Conservation (phyloP, 257 asterid genomes). For the Anisodus acutangulus region DNA sequence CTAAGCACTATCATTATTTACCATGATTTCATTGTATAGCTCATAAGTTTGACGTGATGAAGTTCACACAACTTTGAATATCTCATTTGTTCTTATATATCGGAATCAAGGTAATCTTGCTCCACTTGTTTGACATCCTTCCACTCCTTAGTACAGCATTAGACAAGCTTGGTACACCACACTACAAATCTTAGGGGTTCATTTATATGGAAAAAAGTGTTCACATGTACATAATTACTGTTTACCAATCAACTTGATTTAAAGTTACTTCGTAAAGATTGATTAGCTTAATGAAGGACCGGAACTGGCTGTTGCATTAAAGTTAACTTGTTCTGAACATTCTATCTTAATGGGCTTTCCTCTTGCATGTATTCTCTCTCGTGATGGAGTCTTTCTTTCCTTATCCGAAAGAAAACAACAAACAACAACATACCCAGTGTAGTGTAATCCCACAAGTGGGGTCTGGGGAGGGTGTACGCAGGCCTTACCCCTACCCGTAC, state of each 20-base stretch:
- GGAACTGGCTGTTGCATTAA: background rate
- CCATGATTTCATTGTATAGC: background rate
- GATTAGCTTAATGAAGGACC: background rate
- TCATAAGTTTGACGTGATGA: conserved; percentile 2
- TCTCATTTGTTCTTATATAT: background rate
- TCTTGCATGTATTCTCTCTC: background rate
- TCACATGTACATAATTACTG: background rate
- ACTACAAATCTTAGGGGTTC: background rate
- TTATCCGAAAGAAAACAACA: background rate
- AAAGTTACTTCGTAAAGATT: background rate
- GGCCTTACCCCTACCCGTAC: no score
- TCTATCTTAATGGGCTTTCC: background rate
- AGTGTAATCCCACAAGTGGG: no score
- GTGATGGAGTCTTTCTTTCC: background rate
- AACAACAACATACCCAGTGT: no score
- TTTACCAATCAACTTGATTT: background rate
- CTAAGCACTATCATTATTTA: background rate
- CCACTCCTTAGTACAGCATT: background rate
- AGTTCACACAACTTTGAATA: background rate
- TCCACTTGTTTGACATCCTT: background rate
- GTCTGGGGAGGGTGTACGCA: no score
- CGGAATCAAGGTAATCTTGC: background rate
- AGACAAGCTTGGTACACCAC: background rate
- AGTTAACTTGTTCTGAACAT: background rate
- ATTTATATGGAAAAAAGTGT: background rate